These are phyloP conservation scores for Phytopythium montanum DNA, from an alignment of 352 stramenopile genomes.

Conservation along the genomic window DNA sequence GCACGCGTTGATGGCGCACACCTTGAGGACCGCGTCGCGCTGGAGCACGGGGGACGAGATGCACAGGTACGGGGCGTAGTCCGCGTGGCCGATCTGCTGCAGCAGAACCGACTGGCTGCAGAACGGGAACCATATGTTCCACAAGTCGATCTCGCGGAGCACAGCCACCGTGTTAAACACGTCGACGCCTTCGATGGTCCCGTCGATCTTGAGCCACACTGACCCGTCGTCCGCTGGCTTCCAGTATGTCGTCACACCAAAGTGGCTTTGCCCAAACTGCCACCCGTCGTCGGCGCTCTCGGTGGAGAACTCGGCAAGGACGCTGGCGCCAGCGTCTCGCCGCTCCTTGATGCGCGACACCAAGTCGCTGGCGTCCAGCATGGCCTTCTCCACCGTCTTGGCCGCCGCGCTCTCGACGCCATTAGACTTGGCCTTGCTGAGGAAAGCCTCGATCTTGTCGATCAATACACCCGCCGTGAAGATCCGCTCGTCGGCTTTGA, in stretches of 20 bases:
- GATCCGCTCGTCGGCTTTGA: conserved; percentile 67
- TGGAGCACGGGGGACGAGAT: conserved; percentile 72
- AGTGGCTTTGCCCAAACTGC: conserved; percentile 73
- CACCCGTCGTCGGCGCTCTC: conserved; percentile 58
- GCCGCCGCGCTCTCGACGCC: conserved; percentile 6
- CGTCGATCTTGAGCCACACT: conserved; percentile 80
- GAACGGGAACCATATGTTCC: conserved; percentile 69
- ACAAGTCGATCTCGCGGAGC: conserved; percentile 80
- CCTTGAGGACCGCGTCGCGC: conserved; percentile 62
- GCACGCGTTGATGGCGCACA: conserved; percentile 74
- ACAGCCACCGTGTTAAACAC: conserved; percentile 82
- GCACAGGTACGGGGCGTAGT: conserved; percentile 64
- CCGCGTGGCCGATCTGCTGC: conserved; percentile 42
- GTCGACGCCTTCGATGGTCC: conserved; percentile 69
- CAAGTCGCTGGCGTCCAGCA: conserved; percentile 48
- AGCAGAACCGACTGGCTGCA: conserved; percentile 66
- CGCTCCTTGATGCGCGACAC: conserved; percentile 56
- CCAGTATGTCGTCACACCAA: conserved; percentile 77
- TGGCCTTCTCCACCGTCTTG: conserved; percentile 22
- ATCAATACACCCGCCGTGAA: conserved; percentile 67
- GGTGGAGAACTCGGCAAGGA: conserved; percentile 68
- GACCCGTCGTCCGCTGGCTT: conserved; percentile 71
- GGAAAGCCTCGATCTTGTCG: conserved; percentile 61
- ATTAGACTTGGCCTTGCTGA: conserved; percentile 12
- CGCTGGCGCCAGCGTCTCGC: conserved; percentile 34